Evolutionary conservation across 176 grass and related monocot species (phyloP), one percentile per base, ranked within the genome.

Genomic region (Chrysopogon serrulatus): DNA sequence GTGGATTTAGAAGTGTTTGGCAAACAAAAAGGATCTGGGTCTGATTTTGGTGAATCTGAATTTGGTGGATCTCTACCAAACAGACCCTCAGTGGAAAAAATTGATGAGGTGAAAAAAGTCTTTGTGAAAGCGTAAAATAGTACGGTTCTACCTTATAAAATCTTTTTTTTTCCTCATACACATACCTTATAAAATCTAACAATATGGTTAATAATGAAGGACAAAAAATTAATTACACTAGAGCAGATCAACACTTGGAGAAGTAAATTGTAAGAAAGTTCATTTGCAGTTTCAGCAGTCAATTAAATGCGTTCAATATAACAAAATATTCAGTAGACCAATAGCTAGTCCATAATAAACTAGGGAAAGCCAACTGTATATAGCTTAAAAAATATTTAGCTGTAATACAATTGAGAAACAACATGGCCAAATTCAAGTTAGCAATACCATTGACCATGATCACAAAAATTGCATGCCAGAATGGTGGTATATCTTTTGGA

Each of bases 391-490:
- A 80, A 71, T 57, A 81, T 57, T 82, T 77, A 76, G 53, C 9
- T 51, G 44, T 16, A 8, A 34, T 26, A 86, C 26, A 71, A 61
- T 54, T 51, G 44, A 75, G 4, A 74, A 71, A 59, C 26, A 54
- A 82, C 9, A 37, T 6, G 5, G 48, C 47, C 35, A 80, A 85
- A 83, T 75, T 85, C 47, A 72, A 60, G 53, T 64, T 62, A 71
- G 47, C n/a, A 85, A 62, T 96, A 99, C 96, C 96, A 62, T 99
- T 99, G 60, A 99, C 83, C 91, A 99, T 92, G 89, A 99, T 99
- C 81, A 99, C 94, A 77, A 99, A 99, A 82, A 99, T 89, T 43
- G 88, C 93, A 83, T 99, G 96, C 96, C 96, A 99, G 65, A 99
- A 99, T 56, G 96, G 93, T 72, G 91, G 96, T 90, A 99, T 90